A percentile compares a stretch with the other conserved stretches of the same genome.
These are phyloP conservation scores for Pyrenophora teres DNA, from an alignment of 2,329 filamentous ascomycete species.

Conservation along the genomic window DNA sequence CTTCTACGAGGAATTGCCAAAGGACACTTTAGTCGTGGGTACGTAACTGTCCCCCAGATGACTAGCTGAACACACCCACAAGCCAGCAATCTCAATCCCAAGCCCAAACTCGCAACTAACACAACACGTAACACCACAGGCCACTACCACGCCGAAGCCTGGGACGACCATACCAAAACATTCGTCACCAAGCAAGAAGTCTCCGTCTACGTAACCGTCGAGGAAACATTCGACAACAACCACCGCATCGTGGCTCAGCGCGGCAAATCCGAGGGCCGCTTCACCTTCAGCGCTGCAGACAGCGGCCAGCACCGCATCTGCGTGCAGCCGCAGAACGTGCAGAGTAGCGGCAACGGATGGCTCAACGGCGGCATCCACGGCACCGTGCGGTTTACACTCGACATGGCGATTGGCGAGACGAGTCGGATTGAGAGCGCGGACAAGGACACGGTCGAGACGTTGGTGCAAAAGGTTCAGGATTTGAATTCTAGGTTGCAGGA, in stretches of 20 bases:
- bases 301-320: constrained; percentile 95
- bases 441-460: constrained; percentile 89
- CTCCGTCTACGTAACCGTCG: constrained; percentile 87
- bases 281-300: constrained; percentile 94
- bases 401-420: constrained; percentile 92
- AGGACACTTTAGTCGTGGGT: constrained; percentile 95
- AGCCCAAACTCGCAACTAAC: neutral
- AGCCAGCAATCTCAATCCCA: too few species aligned
- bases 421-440: constrained; percentile 92
- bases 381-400: constrained; percentile 81
- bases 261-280: constrained; percentile 75
- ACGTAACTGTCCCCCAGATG: constrained; percentile 35
- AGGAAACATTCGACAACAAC: constrained; percentile 97
- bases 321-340: constrained; percentile 82
- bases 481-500: constrained; percentile 85
- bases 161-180: constrained; percentile 68
- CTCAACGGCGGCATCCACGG: constrained; percentile 70
- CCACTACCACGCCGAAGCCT: constrained; percentile 86
- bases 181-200: constrained; percentile 77
- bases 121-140: constrained; percentile 55
- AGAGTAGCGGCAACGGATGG: constrained; percentile 70
- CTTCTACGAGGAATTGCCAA: constrained; percentile 97
- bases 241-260: constrained; percentile 92
- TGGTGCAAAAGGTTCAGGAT: constrained; percentile 86
- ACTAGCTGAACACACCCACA: too few species aligned